Percentiles rank a stretch among this genome's conserved stretches.
These are phyloP conservation scores for Alternaria arborescens DNA, from an alignment of 2,329 filamentous ascomycete species.

Conservation along the genomic window DNA sequence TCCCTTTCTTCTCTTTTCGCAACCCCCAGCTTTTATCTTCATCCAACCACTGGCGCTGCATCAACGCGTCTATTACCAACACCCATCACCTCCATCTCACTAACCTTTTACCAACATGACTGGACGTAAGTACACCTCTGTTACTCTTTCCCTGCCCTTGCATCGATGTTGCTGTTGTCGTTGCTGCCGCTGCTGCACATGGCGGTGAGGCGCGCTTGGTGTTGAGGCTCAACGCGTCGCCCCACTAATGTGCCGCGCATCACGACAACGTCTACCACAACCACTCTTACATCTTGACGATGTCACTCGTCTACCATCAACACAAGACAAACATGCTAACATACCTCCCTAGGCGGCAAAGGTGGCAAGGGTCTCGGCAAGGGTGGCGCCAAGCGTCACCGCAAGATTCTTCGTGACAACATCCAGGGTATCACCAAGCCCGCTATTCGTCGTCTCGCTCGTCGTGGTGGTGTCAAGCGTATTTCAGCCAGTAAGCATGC, in stretches of 20 bases:
- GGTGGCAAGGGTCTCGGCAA: conserved; percentile 65
- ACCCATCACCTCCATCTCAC: conserved; percentile 35
- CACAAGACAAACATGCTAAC: conserved; percentile 43
- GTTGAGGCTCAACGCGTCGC: conserved; percentile 44
- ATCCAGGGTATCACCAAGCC: conserved; percentile 65
- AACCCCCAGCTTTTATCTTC: conserved; percentile 22
- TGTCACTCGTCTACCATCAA: conserved; percentile 16
- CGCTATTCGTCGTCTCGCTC: conserved; percentile 63
- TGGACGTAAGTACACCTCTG: conserved; percentile 53
- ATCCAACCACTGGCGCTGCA: conserved; percentile 14
- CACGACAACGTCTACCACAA: conserved; percentile 23
- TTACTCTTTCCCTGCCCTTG: conserved; percentile 25
- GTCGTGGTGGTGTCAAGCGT: conserved; percentile 64
- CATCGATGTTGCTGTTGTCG: conserved; percentile 22
- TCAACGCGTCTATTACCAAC: conserved; percentile 9
- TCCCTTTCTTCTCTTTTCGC: conserved; percentile 27
- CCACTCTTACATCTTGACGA: conserved; percentile 23
- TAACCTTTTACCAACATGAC: conserved; percentile 51
- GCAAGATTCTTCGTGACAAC: conserved; percentile 65
- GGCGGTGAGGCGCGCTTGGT: conserved; percentile 31
- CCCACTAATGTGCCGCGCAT: conserved; percentile 20
- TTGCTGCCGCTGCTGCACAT: conserved; percentile 19
- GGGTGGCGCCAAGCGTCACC: conserved; percentile 64
- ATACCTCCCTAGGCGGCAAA: conserved; percentile 57
- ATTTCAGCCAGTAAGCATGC: conserved; percentile 58